Evolutionary conservation across 75 land plant genomes (phyloP), one percentile per base, ranked within the genome.

Genomic region (Chamaecyparis obtusa): DNA sequence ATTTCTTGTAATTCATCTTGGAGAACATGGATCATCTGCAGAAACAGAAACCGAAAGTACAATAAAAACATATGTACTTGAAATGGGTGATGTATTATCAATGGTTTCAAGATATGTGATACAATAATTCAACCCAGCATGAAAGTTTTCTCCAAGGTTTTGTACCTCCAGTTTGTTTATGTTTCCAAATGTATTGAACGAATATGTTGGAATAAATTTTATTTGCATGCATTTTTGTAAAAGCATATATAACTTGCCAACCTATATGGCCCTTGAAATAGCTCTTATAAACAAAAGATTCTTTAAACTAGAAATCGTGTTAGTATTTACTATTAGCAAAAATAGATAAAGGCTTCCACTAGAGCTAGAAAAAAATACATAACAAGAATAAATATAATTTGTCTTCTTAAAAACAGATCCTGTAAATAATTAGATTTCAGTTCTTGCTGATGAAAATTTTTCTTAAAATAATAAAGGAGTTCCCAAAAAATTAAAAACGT

Each of bases 1-100:
- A 95, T 95, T 9, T 90, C 93, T 87, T 89, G 91, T 56, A 98
- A 94, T 86, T 98, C 99, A 84, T 98, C 96, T 75, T 91, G 74
- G 86, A 98, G 91, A 36, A 88, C 88, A 86, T 90, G 93, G 85
- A 91, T 93, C 43, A 88, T 90, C 99, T 98, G 92, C 80, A 90
- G 15, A 64, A 67, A 85, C 80, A 91, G 15, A 64, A 67, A 85
- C 19, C n/a, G 36, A 48, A 19, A 76, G 75, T 71, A 71, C 30
- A n/a, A 24, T 43, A 11, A 21, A 83, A 46, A 41, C 9, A 43
- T 5, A 9, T 19, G 67, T 16, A 60, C 19, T 32, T n/a, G 33
- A 71, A 67, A 19, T 24, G 9, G n/a, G 7, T 0, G 30, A 67
- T 67, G 72, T 0, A 67, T 71, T 32, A 71, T 57, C 5, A 5